phyloP scores from a whole-genome alignment of 352 stramenopile genomes.

The Globisporangium splendens region DNA sequence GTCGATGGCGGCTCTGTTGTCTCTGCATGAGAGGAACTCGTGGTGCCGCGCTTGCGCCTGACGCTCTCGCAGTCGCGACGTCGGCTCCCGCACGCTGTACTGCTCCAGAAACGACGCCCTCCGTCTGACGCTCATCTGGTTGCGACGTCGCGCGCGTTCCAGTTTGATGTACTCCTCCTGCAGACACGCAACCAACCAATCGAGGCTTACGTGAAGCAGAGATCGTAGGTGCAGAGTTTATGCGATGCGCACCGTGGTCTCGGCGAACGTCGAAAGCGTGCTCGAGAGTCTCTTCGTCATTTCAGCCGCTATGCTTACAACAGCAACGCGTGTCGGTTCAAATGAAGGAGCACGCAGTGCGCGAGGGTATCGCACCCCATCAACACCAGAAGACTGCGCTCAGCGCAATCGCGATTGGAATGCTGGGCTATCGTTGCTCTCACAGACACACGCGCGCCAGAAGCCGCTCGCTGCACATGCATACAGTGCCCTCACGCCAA shows the following conservation, averaged over 20 bases:
- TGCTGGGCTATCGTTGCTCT: too few relatives aligned
- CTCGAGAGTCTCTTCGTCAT: conserved; percentile 11
- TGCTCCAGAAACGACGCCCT: conserved; percentile 45
- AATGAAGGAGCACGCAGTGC: too few relatives aligned
- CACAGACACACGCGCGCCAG: too few relatives aligned
- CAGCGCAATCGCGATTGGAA: too few relatives aligned
- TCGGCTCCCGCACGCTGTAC: conserved; percentile 33
- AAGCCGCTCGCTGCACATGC: too few relatives aligned
- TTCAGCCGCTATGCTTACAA: neutral
- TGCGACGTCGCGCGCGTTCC: conserved; percentile 48
- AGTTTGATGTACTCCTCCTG: conserved; percentile 60
- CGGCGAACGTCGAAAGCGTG: conserved; percentile 33
- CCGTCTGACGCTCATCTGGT: conserved; percentile 33
- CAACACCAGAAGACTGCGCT: too few relatives aligned
- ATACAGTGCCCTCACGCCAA: too few relatives aligned
- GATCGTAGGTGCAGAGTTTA: neutral
- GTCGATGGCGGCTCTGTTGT: conserved; percentile 47
- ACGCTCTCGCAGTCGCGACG: conserved; percentile 41
- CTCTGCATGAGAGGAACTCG: conserved; percentile 39
- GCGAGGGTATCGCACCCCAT: too few relatives aligned
- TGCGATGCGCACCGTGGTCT: conserved; percentile 24
- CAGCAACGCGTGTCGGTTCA: too few relatives aligned
- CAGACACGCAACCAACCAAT: neutral
- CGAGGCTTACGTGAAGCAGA: neutral
- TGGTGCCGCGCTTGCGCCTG: conserved; percentile 41